phyloP scores from a whole-genome alignment of 1,284 basidiomycete species.

The Phenoliferia sp. region DNA sequence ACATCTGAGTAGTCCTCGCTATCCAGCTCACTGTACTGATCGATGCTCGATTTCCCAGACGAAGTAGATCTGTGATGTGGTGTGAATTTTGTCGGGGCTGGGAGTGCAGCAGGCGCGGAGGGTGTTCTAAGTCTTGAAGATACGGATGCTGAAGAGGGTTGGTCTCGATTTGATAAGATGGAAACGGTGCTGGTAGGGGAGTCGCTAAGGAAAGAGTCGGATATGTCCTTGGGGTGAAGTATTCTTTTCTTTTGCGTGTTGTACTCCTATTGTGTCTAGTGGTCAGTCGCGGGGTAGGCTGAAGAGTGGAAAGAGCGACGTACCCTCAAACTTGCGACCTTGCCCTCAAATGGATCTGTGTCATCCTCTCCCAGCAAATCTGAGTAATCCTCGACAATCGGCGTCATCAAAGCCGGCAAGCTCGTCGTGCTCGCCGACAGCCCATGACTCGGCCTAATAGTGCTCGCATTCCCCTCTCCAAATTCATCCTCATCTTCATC shows the following conservation, averaged over 20 bases:
- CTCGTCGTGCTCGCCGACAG: background rate
- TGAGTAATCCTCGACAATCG: slow-evolving; percentile 78
- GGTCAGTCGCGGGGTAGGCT: no score
- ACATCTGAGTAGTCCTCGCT: slow-evolving; percentile 36
- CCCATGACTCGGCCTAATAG: slow-evolving; percentile 23
- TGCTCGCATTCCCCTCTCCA: slow-evolving; percentile 30
- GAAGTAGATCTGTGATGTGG: background rate
- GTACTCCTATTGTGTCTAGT: background rate
- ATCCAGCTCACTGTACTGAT: slow-evolving; percentile 66
- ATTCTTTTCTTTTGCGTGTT: slow-evolving; percentile 9
- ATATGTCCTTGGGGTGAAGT: slow-evolving; percentile 24
- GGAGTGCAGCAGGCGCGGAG: background rate
- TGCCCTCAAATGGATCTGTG: slow-evolving; percentile 56
- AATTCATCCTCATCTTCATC: slow-evolving; percentile 34
- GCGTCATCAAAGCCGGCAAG: slow-evolving; percentile 6
- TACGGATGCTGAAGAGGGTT: background rate
- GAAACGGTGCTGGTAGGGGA: slow-evolving; percentile 4
- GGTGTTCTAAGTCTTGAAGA: background rate
- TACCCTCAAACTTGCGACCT: slow-evolving; percentile 76
- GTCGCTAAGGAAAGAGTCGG: slow-evolving; percentile 8
- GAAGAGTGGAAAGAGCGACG: background rate
- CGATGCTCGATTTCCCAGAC: slow-evolving; percentile 42
- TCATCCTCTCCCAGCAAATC: slow-evolving; percentile 69
- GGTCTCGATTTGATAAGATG: background rate
- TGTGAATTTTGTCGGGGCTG: background rate